Evolutionary conservation across 352 stramenopile genomes (phyloP).

Genomic region (Phytophthora aleatoria): DNA sequence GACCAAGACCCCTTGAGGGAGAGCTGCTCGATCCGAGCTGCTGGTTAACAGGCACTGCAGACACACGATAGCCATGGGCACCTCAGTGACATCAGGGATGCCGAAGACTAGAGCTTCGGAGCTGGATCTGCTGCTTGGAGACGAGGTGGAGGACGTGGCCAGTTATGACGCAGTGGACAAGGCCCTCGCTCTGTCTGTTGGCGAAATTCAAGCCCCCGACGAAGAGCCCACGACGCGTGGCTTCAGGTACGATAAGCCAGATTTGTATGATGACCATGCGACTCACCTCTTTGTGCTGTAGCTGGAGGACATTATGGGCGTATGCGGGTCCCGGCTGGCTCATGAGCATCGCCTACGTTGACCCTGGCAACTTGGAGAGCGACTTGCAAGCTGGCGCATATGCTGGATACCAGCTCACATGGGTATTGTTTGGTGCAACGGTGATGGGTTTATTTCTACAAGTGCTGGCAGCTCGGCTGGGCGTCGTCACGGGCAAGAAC

Average conservation of each 20-base stretch:
- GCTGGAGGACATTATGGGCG: constrained; percentile 78
- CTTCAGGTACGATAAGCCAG: constrained; percentile 31
- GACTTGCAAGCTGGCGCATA: constrained; percentile 95
- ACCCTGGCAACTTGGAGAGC: constrained; percentile 95
- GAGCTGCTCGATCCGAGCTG: background rate
- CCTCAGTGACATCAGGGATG: constrained; percentile 8
- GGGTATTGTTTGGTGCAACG: constrained; percentile 90
- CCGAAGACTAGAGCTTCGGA: constrained; percentile 32
- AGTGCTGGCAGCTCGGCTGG: constrained; percentile 91
- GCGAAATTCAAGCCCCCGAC: constrained; percentile 58
- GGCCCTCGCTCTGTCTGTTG: constrained; percentile 48
- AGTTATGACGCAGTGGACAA: constrained; percentile 63
- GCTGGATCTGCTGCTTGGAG: constrained; percentile 36
- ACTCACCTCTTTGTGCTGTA: constrained; percentile 20
- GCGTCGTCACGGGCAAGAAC: constrained; percentile 91
- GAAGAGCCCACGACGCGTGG: constrained; percentile 37
- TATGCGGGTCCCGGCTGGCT: constrained; percentile 88
- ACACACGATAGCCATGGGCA: constrained; percentile 18
- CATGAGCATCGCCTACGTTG: constrained; percentile 96
- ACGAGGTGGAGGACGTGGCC: constrained; percentile 29
- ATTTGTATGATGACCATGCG: background rate
- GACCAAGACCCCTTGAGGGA: background rate
- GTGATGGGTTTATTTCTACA: constrained; percentile 94
- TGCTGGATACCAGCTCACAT: constrained; percentile 90
- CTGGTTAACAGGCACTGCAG: constrained; percentile 1